These are phyloP conservation scores for Prunus davidiana DNA, from an alignment of 306 rosid genomes.

Conservation along the genomic window DNA sequence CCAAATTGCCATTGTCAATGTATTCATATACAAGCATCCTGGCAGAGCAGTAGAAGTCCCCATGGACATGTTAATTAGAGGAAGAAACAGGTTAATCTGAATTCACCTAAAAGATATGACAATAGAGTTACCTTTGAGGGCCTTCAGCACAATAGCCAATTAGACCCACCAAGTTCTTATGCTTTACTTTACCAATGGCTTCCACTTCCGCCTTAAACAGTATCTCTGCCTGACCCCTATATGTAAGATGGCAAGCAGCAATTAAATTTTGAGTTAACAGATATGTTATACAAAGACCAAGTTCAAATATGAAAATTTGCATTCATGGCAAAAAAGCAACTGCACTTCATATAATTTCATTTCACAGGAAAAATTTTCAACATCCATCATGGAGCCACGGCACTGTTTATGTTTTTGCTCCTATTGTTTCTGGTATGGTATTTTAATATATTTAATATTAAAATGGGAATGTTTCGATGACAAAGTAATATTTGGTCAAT, in stretches of 20 bases:
- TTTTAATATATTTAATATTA: too few relatives aligned
- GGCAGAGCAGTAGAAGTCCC: conserved; percentile 9
- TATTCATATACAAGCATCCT: conserved; percentile 97
- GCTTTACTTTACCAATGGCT: conserved; percentile 98
- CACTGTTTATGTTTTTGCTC: neutral
- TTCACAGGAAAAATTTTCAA: neutral
- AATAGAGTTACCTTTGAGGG: conserved; percentile 58
- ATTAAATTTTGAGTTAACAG: conserved; percentile 12
- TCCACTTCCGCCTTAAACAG: conserved; percentile 98
- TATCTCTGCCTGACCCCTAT: conserved; percentile 93
- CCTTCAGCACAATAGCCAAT: conserved; percentile 95
- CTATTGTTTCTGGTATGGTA: neutral
- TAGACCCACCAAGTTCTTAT: conserved; percentile 91
- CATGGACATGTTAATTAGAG: conserved; percentile 6
- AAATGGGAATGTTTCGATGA: neutral
- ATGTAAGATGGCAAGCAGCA: conserved; percentile 10
- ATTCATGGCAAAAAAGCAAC: neutral
- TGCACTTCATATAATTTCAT: neutral
- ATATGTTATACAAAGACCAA: neutral
- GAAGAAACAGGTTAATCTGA: neutral
- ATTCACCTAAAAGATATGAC: conserved; percentile 9
- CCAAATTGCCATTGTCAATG: conserved; percentile 90
- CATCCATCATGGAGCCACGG: neutral
- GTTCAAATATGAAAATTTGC: neutral
- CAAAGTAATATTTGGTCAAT: neutral